Evolutionary conservation across 2,329 filamentous ascomycete species (phyloP), one percentile per base, ranked within the genome.

Genomic region (Parastagonospora nodorum): DNA sequence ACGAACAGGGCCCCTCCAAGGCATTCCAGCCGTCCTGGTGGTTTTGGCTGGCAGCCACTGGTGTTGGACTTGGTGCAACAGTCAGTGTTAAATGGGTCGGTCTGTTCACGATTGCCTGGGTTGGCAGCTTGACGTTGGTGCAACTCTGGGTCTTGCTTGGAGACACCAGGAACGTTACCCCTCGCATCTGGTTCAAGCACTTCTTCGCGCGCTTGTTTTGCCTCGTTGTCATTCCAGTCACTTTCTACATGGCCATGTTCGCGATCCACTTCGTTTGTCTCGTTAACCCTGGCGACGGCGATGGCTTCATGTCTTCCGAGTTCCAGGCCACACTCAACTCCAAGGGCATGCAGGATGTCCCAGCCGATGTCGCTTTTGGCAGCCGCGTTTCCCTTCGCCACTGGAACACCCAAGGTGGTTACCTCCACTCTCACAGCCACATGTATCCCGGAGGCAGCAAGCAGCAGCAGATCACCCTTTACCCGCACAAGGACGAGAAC

Each of bases 231-330:
- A 90, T 99, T 61, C 94, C 94, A 6, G 61, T 89, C 24, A 86
- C 85, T 31, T 96, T 99, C 77, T 99, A 99, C 79, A 88, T 97
- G 81, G 88, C 85, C 68, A 96, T 97, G 90, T 99, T 99, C 69
- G 92, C 85, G 45, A 95, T 99, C 66, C 94, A 99, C 80, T 99
- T 99, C 77, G 63, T 92, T 62, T 95, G 90, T 80, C 83, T 99
- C 36, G 84, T 88, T 53, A 99, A 99, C 77, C 94, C 94, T 27
- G 94, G 94, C 53, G 94, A 99, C 45, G 94, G 94, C 47, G 94
- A 99, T 75, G 94, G 94, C 48, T 99, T 99, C 81, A 99, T 99
- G 94, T 97, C 92, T 71, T 96, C 93, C 48, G 94, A 99, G 72
- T 99, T 99, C 80, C 94, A 99, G 78, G 89, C 94, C 29, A 97